A percentile compares a stretch with the other conserved stretches of the same genome.
phyloP scores from a whole-genome alignment of 148 eudicot genomes.

The Cornus controversa region DNA sequence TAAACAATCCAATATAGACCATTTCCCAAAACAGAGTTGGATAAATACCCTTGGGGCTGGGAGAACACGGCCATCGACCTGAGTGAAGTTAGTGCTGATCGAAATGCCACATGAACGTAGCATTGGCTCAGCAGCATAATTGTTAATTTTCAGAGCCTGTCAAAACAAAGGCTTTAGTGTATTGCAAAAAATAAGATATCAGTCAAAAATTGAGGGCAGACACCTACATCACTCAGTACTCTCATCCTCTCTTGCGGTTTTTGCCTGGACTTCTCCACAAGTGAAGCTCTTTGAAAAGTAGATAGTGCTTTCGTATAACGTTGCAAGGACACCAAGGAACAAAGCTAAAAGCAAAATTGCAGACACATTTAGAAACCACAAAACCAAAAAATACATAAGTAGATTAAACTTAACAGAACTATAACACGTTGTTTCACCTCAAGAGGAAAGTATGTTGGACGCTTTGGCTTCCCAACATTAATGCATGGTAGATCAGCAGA shows the following conservation, averaged over 20 bases:
- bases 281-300: slow-evolving; percentile 66
- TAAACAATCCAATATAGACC: background rate
- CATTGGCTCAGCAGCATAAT: slow-evolving; percentile 84
- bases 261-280: slow-evolving; percentile 92
- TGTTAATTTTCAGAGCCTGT: slow-evolving; percentile 76
- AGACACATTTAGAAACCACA: background rate
- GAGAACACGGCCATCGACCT: slow-evolving; percentile 84
- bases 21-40: background rate
- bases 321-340: slow-evolving; percentile 82
- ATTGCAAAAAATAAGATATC: background rate
- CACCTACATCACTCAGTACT: slow-evolving; percentile 60
- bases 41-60: slow-evolving; percentile 67
- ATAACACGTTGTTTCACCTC: slow-evolving; percentile 48
- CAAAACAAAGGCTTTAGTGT: slow-evolving; percentile 4
- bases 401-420: slow-evolving; percentile 1
- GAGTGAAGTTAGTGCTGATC: slow-evolving; percentile 60
- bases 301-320: slow-evolving; percentile 78
- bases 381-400: background rate
- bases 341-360: slow-evolving; percentile 46
- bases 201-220: background rate
- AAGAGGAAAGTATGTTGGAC: slow-evolving; percentile 74
- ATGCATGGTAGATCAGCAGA: slow-evolving; percentile 90
- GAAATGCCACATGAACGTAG: slow-evolving; percentile 78
- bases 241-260: slow-evolving; percentile 92
- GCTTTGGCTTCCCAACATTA: slow-evolving; percentile 90